Conservation (phyloP, 805 yeast genomes). For the Candida tammaniensis region DNA sequence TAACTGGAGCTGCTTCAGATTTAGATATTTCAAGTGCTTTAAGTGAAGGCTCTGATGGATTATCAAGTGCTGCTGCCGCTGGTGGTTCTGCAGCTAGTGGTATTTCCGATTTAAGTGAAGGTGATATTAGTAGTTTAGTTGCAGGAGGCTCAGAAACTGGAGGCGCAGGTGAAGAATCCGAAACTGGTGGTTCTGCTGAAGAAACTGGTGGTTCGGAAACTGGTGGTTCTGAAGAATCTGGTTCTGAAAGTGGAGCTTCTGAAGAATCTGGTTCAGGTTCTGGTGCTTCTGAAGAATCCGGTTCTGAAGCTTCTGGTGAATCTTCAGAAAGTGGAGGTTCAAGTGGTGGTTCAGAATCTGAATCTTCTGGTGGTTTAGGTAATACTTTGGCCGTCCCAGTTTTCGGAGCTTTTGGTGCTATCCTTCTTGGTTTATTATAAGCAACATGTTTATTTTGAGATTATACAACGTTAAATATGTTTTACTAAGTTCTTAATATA, state of each 20-base stretch:
- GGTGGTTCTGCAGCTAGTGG: constrained; percentile 17
- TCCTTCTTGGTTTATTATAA: constrained; percentile 17
- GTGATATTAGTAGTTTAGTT: constrained; percentile 18
- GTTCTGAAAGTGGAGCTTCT: constrained; percentile 15
- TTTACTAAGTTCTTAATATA: too few species aligned
- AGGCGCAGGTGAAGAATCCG: constrained; percentile 19
- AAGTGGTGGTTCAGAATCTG: constrained; percentile 9
- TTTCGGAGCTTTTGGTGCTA: constrained; percentile 17
- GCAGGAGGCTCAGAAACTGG: constrained; percentile 17
- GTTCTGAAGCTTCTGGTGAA: constrained; percentile 15
- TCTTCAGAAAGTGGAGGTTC: constrained; percentile 15
- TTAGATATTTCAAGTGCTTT: constrained; percentile 1
- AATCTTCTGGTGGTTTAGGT: constrained; percentile 14
- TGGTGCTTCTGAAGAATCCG: constrained; percentile 11
- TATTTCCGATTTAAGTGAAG: constrained; percentile 4
- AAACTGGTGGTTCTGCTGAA: constrained; percentile 4
- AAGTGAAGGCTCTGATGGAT: too few species aligned
- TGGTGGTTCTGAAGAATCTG: constrained; percentile 18
- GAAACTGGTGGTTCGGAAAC: constrained; percentile 15
- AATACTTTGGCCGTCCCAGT: constrained; percentile 16
- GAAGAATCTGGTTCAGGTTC: constrained; percentile 4
- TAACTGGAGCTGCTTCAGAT: constrained; percentile 14
- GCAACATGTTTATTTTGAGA: background rate
- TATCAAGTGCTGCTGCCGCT: constrained; percentile 10
- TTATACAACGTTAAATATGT: too few species aligned